Base-by-base conservation (phyloP, 2,329 filamentous ascomycete species). In the Exophiala alcalophila region DNA sequence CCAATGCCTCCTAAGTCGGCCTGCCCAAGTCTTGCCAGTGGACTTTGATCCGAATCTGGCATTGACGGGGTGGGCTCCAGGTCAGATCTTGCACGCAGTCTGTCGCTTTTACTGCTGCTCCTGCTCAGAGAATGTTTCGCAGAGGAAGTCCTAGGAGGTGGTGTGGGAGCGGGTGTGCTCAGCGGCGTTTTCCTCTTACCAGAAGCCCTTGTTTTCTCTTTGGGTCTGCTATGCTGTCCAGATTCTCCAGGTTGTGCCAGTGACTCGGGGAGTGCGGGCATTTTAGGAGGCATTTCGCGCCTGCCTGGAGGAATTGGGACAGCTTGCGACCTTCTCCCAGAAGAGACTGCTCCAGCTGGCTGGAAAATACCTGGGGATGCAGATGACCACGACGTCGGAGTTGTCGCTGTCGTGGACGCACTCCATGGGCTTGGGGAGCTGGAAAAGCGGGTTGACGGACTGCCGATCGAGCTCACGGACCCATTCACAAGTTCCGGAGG, bases 341-440 rank as follows among this genome's bases (percentile, higher is more conserved):
- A 28, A 15, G 29, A 44, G 28, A 36, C 46, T 14, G 29, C 24
- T 11, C 5, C 51, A 42, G 59, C 56, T n/a, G 68, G 60, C 12
- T 66, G 61, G 25, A 65, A 57, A 39, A 71, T 62, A 5, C 68
- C 67, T 4, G 71, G 70, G 4, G 71, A 73, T 44, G 69, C 67
- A 9, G 71, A 73, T 8, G 69, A 73, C 44, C 72, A 56, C 3
- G 71, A 71, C 10, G 69, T 72, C 2, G 71, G 71, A 4, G 71
- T 74, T 4, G 70, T 73, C 9, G 53, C 53, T n/a, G 50, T 46
- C 8, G 53, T 55, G 20, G 49, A 52, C 24, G 43, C 44, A 43
- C 54, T 55, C 54, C 54, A 57, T 5, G 53, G 52, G 24, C 52
- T 53, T 21, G 52, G 47, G 14, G 54, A 52, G 27, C 36, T 48